Percentiles rank a stretch among this genome's conserved stretches.
Conservation (phyloP, 2,329 filamentous ascomycete genomes). For the Colletotrichum viniferum region DNA sequence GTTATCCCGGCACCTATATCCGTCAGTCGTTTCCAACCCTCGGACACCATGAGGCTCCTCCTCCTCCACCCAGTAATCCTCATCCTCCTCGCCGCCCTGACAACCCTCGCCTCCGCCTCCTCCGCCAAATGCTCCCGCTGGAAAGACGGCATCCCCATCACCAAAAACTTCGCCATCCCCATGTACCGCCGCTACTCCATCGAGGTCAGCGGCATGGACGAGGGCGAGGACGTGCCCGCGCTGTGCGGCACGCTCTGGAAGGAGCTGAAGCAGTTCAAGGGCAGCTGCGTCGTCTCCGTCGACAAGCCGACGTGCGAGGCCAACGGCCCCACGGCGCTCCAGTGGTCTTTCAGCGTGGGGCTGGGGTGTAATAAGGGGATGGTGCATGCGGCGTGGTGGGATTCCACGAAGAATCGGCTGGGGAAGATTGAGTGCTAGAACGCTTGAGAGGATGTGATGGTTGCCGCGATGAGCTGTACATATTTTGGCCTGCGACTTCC, state of each 20-base stretch:
- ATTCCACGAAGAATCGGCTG: not conserved
- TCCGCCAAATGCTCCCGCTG: not conserved
- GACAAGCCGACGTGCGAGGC: not conserved
- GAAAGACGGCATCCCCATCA: not conserved
- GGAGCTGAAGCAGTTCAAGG: not conserved
- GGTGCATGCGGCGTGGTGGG: not conserved
- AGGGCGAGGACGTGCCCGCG: not conserved
- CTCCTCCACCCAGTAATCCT: not conserved
- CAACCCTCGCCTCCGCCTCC: not conserved
- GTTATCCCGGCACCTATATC: accelerated
- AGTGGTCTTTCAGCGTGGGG: not conserved
- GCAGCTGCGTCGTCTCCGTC: not conserved
- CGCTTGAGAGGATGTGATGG: not conserved
- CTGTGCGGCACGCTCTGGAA: not conserved
- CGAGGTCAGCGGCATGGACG: not conserved
- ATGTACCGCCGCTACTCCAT: not conserved
- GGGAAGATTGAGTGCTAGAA: not conserved
- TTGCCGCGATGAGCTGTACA: not conserved
- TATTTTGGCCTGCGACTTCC: too few relatives aligned
- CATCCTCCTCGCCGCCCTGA: not conserved
- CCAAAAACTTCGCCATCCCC: not conserved
- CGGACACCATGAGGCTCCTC: not conserved
- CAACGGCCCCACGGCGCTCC: not conserved
- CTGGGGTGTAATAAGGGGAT: not conserved
- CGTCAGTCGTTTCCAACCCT: not conserved